phyloP scores from a whole-genome alignment of 2,329 filamentous ascomycete species.

The Alternaria consortialis region DNA sequence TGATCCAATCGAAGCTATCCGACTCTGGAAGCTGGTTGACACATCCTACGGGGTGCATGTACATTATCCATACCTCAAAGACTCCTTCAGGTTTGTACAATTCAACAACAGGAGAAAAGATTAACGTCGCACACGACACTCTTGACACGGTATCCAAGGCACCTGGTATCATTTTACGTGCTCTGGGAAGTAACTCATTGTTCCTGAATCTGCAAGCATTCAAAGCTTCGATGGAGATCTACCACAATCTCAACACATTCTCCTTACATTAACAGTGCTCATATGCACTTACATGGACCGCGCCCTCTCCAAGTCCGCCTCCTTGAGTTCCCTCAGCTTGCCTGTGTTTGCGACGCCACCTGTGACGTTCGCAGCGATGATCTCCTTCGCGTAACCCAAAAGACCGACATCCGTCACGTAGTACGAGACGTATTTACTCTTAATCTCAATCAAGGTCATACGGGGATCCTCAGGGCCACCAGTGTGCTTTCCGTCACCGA shows the following conservation, averaged over 20 bases:
- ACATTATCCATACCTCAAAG: not conserved
- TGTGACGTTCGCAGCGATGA: constrained; percentile 49
- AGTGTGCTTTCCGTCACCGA: constrained; percentile 60
- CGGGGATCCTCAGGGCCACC: constrained; percentile 58
- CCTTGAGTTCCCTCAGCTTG: constrained; percentile 58
- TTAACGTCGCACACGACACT: not conserved
- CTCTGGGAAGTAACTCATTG: not conserved
- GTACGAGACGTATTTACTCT: constrained; percentile 52
- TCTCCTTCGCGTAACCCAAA: constrained; percentile 53
- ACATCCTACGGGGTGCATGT: not conserved
- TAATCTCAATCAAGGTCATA: constrained; percentile 55
- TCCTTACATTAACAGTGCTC: not conserved
- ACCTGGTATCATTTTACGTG: not conserved
- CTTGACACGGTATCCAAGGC: not conserved
- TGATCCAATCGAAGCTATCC: constrained; percentile 9
- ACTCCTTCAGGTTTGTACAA: too few species aligned
- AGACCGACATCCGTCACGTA: constrained; percentile 49
- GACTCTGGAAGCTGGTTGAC: constrained; percentile 5
- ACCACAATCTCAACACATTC: constrained; percentile 1
- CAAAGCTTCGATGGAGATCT: constrained; percentile 11
- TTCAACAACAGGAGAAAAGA: too few species aligned
- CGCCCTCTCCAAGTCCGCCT: constrained; percentile 57
- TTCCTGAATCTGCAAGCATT: not conserved
- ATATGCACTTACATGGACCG: constrained; percentile 25
- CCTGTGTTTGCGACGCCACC: constrained; percentile 54